These are phyloP conservation scores for Amylostereum areolatum DNA, from an alignment of 1,284 basidiomycete species.

Conservation along the genomic window DNA sequence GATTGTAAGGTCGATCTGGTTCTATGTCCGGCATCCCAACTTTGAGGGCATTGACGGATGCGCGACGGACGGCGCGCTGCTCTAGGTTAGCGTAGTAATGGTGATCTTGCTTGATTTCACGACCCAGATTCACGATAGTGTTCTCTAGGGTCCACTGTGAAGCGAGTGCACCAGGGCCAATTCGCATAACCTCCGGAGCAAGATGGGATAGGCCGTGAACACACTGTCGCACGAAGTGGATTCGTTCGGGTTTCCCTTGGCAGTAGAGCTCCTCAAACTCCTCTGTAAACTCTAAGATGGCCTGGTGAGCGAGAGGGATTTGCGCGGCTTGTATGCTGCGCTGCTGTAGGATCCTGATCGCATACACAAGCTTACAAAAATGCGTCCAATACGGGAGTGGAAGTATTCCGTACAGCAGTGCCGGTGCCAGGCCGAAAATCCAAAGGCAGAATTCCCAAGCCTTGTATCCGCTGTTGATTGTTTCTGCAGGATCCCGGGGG, in stretches of 20 bases:
- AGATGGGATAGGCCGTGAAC: constrained; percentile 26
- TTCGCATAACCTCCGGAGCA: constrained; percentile 16
- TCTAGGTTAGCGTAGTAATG: constrained; percentile 26
- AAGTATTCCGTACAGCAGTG: constrained; percentile 23
- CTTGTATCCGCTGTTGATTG: constrained; percentile 35
- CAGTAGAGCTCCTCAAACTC: constrained; percentile 27
- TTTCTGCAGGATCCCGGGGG: constrained; percentile 31
- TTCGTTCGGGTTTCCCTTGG: constrained; percentile 17
- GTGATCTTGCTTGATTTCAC: constrained; percentile 24
- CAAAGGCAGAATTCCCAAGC: constrained; percentile 15
- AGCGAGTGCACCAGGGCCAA: constrained; percentile 20
- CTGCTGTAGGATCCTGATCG: constrained; percentile 22
- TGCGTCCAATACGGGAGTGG: constrained; percentile 24
- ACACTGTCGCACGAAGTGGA: constrained; percentile 27
- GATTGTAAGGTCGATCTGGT: not conserved
- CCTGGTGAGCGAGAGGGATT: constrained; percentile 16
- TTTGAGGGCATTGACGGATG: constrained; percentile 24
- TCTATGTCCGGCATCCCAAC: constrained; percentile 17
- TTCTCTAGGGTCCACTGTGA: constrained; percentile 29
- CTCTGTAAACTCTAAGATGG: not conserved
- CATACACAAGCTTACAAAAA: constrained; percentile 28
- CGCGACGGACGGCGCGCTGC: constrained; percentile 18
- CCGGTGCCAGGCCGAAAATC: constrained; percentile 33
- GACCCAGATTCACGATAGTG: constrained; percentile 29
- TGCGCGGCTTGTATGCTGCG: constrained; percentile 11